Base-by-base conservation (phyloP, 2,329 filamentous ascomycete genomes). In the Scedosporium apiospermum region DNA sequence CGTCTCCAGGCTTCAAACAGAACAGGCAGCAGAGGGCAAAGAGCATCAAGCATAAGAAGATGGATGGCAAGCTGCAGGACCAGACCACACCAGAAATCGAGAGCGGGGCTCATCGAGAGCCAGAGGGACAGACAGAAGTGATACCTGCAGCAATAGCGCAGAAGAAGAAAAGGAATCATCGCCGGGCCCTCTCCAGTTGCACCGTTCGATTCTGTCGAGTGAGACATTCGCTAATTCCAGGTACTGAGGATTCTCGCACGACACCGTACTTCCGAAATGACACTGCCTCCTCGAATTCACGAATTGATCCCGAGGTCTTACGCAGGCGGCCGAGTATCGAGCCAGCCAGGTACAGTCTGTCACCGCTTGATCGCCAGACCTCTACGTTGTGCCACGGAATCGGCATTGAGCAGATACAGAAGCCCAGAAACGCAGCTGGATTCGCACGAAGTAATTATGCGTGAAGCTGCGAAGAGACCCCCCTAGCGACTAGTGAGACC, bases 1-100 rank as follows among this genome's bases (percentile, higher is more conserved):
- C 23, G 59, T 61, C 59, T n/a, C 59, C 27, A 23, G 16, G 59
- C 59, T 61, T 61, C 59, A 61, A 61, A 61, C 59, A 26, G 57
- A 30, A 59, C 57, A 42, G 30, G 30, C 18, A 38, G 57, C n/a
- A 38, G 16, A 27, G 41, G 9, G 41, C 58, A 16, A n/a, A 38
- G 16, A 23, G 18, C 38, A 44, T 18, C n/a, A 38, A 41, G 34
- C 23, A 41, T 7, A 23, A 6, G 18, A 38, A 18, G 57, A 5
- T 59, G 27, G 34, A 34, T 26, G 55, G 55, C 27, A 12, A 42
- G 27, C 30, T 58, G 18, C 57, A 38, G 57, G 30, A 18, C n/a
- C 27, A 59, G 57, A 23, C n/a, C 27, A 59, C 34, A 23, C 44
- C n/a, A n/a, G 51, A 55, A 27, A 27, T 10, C 5, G 23, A 23